Percentiles rank a stretch among this genome's conserved stretches.
phyloP scores from a whole-genome alignment of 257 asterid genomes.

The Jasminum sambac region DNA sequence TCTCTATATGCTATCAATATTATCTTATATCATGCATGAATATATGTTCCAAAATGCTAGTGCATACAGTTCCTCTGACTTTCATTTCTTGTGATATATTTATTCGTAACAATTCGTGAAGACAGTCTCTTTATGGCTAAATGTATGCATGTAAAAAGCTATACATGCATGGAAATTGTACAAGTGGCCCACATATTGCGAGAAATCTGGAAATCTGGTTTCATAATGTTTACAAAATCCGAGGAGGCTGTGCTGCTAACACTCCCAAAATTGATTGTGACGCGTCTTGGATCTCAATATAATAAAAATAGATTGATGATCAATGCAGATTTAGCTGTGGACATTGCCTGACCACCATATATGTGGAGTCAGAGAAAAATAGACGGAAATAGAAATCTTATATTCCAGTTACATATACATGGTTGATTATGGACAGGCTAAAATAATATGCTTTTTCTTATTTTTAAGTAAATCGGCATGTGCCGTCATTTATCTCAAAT shows the following conservation, averaged over 20 bases:
- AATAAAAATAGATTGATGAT: not conserved
- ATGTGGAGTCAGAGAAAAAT: not conserved
- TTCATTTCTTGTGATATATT: not conserved
- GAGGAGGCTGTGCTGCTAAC: not conserved
- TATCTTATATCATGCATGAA: not conserved
- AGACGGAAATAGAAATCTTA: not conserved
- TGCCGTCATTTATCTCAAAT: not conserved
- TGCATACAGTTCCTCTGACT: not conserved
- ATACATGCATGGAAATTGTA: not conserved
- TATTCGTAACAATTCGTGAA: too few species aligned
- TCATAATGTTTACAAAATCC: not conserved
- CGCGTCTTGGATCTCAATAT: not conserved
- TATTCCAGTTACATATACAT: not conserved
- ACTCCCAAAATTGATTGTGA: not conserved
- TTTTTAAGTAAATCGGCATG: not conserved
- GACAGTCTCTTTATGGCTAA: not conserved
- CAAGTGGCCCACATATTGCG: not conserved
- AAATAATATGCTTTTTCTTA: not conserved
- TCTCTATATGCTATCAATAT: not conserved
- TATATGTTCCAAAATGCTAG: not conserved
- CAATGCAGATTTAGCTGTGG: not conserved
- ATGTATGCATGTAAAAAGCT: not conserved
- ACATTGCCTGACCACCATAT: not conserved
- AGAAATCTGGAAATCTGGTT: not conserved
- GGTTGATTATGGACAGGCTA: not conserved